Base-by-base conservation (phyloP, 176 grass and related monocot species). In the Olyra latifolia region DNA sequence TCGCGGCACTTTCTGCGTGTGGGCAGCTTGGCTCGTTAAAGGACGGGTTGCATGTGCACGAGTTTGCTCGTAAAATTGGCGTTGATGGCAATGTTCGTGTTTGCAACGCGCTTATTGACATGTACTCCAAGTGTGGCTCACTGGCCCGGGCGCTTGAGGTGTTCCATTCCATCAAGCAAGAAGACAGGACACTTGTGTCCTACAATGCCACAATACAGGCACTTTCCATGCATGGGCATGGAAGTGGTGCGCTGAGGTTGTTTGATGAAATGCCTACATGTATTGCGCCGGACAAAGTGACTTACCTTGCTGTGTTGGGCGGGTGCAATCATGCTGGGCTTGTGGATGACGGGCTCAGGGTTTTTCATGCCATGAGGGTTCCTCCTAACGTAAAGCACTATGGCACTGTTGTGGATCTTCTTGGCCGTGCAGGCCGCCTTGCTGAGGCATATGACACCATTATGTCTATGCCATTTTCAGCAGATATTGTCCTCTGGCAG, bases 101-200 rank as follows among this genome's bases (percentile, higher is more conserved):
- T 42, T 74, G 80, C 80, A 97, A 94, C 7, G 58, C 87, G 0
- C 91, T 97, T 4, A 78, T 97, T 44, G 91, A 97, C 82, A 92
- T 94, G 89, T 94, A 97, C 82, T 94, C 91, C 71, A 97, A 97
- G 76, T 97, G 94, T 19, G 89, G 91, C 15, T 90, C 91, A 19
- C 29, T 97, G 14, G 53, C 52, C 46, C 74, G 14, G 69, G 91
- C 91, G 24, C 63, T 92, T 5, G 72, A 76, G 72, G 87, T 90
- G 64, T 97, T 97, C 85, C 35, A 81, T 59, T 84, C 82, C 47
- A 83, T 88, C 40, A 69, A 42, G 66, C 54, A 50, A 55, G 66
- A 86, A 48, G 84, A 85, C 12, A 74, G 78, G 24, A 84, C 89
- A 0, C 89, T 94, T 62, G 88, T 97, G 40, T 92, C 94, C 10